phyloP scores from a whole-genome alignment of 139 green algal genomes.

The Medakamo hakoo region DNA sequence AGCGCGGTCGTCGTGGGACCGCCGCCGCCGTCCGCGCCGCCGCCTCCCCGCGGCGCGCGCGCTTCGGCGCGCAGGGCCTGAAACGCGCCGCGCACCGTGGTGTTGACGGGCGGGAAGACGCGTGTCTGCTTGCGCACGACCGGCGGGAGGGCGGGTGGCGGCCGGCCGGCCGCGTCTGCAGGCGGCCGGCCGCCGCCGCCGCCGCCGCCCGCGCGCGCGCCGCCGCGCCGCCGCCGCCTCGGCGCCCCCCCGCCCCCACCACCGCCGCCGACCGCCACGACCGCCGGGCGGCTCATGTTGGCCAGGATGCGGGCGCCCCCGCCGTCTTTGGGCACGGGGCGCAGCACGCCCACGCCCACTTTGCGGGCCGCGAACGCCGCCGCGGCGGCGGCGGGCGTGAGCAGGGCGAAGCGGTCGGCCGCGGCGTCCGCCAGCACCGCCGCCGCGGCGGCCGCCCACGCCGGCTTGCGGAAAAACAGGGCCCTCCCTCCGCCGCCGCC shows the following conservation, averaged over 20 bases:
- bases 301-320: background rate
- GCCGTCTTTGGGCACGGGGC: background rate
- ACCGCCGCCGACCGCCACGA: background rate
- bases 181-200: too few species aligned
- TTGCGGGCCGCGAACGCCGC: background rate
- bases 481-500: too few species aligned
- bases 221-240: too few species aligned
- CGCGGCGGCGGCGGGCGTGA: background rate
- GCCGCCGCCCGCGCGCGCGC: too few species aligned
- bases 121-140: background rate
- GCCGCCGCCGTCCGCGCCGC: too few species aligned
- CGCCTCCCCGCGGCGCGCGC: too few species aligned
- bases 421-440: background rate
- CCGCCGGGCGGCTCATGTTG: background rate
- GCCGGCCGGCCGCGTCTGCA: background rate
- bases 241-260: too few species aligned
- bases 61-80: background rate
- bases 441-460: background rate
- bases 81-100: too few species aligned
- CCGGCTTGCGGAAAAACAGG: background rate
- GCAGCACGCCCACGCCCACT: background rate
- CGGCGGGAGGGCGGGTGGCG: background rate
- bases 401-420: background rate
- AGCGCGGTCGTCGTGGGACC: background rate
- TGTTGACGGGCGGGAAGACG: background rate